Conservation (phyloP, 495 filamentous ascomycete species). For the Aspergillus hancockii region DNA sequence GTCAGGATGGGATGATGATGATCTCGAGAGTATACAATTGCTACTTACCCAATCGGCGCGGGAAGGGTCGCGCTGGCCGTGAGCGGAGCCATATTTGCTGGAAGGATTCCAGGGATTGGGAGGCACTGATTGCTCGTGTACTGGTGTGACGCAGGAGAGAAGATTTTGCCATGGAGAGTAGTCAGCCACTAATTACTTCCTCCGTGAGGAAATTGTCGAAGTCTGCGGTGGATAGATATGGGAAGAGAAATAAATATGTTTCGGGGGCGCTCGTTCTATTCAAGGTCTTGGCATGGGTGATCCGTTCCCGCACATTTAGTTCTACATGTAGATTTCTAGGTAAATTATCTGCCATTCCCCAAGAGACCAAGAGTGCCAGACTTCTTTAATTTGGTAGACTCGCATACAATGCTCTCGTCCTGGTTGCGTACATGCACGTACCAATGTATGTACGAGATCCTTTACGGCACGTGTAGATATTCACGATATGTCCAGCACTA, state of each 20-base stretch:
- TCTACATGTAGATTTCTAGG: too few species aligned
- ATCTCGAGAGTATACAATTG: too few species aligned
- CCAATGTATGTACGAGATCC: constrained; percentile 1
- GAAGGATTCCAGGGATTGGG: constrained; percentile 56
- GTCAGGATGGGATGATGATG: background rate
- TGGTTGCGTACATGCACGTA: background rate
- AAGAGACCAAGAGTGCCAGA: too few species aligned
- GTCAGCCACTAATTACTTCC: background rate
- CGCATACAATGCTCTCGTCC: background rate
- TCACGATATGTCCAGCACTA: constrained; percentile 7
- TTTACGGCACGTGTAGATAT: background rate
- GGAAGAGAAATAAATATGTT: background rate
- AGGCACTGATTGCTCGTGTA: constrained; percentile 41
- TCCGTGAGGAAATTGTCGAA: background rate
- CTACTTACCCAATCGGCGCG: constrained; percentile 20
- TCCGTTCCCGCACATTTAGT: background rate
- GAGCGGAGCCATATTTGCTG: constrained; percentile 50
- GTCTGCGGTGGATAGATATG: background rate
- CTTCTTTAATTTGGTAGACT: background rate
- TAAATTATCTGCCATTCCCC: background rate
- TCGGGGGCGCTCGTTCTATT: background rate
- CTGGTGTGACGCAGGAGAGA: constrained; percentile 11
- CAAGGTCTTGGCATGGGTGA: background rate
- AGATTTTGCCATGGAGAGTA: constrained; percentile 17
- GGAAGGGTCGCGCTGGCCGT: constrained; percentile 17